Base-by-base conservation (phyloP, 2,329 filamentous ascomycete species). In the Raffaelea ambrosiae region DNA sequence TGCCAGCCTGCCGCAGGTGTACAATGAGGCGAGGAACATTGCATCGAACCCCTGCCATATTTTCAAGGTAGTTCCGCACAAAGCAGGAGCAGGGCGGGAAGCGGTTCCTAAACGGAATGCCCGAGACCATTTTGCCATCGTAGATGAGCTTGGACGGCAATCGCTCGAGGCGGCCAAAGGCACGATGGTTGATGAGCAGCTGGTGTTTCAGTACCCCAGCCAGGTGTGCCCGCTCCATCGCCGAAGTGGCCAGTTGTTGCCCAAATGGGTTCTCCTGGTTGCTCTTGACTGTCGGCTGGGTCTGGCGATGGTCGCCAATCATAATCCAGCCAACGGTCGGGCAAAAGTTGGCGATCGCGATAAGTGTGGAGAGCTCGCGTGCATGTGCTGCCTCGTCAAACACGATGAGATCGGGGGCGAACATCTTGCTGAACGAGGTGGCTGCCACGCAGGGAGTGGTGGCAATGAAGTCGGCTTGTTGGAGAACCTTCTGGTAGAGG, bases 361-460 rank as follows among this genome's bases (percentile, higher is more conserved):
- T 71, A 18, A 74, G 54, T 0, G 66, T 67, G 0, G 70, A 71
- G 0, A 73, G 57, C 52, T 74, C 71, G 16, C 70, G 58, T 0
- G 68, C 68, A 40, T 74, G 70, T 0, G 69, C 66, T 0, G 68
- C 66, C 61, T 94, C 88, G 40, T 90, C 88, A 53, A 94, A 86
- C 59, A 95, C 90, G 1, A 93, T 79, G 53, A 95, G 82, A 56
- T 93, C 86, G 0, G 88, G 87, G 53, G 85, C 83, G 29, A 89
- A 88, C 7, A 88, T 58, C 2, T 58, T 61, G 0, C 61, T 54
- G 31, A 73, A 69, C 0, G 57, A 54, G 0, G 63, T 63, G 4
- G 60, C 63, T 0, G 67, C 65, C 3, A 69, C 68, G 1, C 72
- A 70, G 0, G 71, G 70, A 1, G 71, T 73, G 0, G 70, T 70